A percentile compares a stretch with the other conserved stretches of the same genome.
These are phyloP conservation scores for Lactifluus pinguis DNA, from an alignment of 768 basidiomycete species.

Conservation along the genomic window DNA sequence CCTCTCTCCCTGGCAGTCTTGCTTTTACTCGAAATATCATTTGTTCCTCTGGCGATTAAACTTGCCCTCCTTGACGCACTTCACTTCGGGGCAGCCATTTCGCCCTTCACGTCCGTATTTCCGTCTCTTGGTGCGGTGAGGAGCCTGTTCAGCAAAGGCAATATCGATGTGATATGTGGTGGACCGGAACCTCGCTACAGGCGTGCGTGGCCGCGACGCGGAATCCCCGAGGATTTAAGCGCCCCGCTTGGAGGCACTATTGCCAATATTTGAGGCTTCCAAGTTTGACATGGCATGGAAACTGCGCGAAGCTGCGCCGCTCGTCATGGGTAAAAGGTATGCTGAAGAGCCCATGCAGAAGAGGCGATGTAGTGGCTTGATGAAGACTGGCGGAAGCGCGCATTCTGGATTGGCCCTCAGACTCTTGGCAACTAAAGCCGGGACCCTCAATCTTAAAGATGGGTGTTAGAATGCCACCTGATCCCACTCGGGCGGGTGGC, in stretches of 20 bases:
- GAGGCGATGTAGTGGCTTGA: neutral
- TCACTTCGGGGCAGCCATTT: neutral
- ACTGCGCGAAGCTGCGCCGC: neutral
- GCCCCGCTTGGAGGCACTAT: neutral
- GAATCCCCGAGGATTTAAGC: neutral
- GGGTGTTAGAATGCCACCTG: neutral
- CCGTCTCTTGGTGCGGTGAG: neutral
- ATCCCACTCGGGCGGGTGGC: neutral
- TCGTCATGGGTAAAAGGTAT: neutral
- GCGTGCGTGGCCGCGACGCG: neutral
- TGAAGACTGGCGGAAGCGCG: constrained; percentile 2
- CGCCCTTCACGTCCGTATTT: neutral
- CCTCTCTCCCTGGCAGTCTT: neutral
- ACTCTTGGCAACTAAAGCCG: neutral
- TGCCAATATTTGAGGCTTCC: neutral
- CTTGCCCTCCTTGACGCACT: neutral
- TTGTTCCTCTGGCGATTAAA: neutral
- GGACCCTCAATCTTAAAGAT: neutral
- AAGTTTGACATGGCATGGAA: neutral
- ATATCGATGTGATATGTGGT: neutral
- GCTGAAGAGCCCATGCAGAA: neutral
- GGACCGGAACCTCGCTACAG: neutral
- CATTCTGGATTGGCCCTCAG: neutral
- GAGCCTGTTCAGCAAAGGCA: neutral
- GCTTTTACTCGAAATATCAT: neutral